Percentiles rank a stretch among this genome's conserved stretches.
These are phyloP conservation scores for Caloboletus firmus DNA, from an alignment of 1,284 basidiomycete species.

Conservation along the genomic window DNA sequence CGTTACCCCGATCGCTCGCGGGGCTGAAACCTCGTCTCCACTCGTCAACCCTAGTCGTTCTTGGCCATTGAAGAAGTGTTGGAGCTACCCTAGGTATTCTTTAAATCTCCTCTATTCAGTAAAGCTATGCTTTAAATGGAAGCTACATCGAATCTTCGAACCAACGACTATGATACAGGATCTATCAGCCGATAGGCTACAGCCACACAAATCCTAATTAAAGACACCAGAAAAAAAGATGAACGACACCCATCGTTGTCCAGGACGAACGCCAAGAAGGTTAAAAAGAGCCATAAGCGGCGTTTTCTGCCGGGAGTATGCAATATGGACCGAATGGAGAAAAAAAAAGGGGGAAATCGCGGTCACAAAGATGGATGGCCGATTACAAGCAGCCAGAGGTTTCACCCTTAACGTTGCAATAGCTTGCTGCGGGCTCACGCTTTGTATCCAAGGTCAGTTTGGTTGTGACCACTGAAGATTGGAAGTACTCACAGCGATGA, in stretches of 20 bases:
- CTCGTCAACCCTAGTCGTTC: not conserved
- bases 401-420: too few species aligned
- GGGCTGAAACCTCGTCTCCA: not conserved
- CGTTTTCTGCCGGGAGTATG: slow-evolving; percentile 1
- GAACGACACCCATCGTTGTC: slow-evolving; percentile 5
- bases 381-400: slow-evolving; percentile 8
- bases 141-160: not conserved
- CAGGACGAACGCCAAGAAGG: slow-evolving; percentile 1
- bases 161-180: slow-evolving; percentile 21
- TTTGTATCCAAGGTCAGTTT: slow-evolving; percentile 12
- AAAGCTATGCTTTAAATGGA: not conserved
- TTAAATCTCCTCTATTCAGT: not conserved
- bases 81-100: not conserved
- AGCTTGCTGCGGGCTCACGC: slow-evolving; percentile 18
- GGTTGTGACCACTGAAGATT: not conserved
- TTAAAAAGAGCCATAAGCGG: not conserved
- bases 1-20: not conserved
- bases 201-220: slow-evolving; percentile 3
- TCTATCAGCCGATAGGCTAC: slow-evolving; percentile 31
- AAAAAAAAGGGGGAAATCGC: not conserved
- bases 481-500: slow-evolving; percentile 17
- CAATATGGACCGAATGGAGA: not conserved
- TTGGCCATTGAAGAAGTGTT: not conserved
- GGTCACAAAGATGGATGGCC: not conserved
- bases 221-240: not conserved